These are phyloP conservation scores for Penicillium longicatenatum DNA, from an alignment of 495 filamentous ascomycete species.

Conservation along the genomic window DNA sequence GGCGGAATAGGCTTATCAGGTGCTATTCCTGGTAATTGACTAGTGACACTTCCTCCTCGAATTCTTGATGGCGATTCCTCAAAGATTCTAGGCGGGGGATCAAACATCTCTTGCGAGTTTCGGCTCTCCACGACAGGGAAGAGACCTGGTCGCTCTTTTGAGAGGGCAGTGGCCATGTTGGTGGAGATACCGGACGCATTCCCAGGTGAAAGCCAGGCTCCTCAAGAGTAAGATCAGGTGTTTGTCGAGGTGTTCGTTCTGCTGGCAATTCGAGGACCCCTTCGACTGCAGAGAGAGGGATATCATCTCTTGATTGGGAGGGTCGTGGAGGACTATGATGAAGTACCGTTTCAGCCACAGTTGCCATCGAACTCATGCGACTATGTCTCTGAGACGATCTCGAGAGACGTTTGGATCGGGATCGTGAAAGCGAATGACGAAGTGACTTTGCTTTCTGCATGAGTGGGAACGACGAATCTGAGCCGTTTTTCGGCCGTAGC, in stretches of 20 bases:
- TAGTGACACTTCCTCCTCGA: conserved; percentile 42
- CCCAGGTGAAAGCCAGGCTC: conserved; percentile 28
- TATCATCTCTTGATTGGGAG: conserved; percentile 32
- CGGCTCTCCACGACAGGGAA: conserved; percentile 32
- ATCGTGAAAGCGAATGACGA: conserved; percentile 35
- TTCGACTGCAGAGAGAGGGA: conserved; percentile 43
- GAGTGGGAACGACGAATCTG: conserved; percentile 31
- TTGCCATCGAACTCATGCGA: conserved; percentile 36
- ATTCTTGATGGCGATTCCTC: conserved; percentile 29
- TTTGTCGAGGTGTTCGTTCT: conserved; percentile 43
- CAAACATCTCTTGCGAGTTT: conserved; percentile 13
- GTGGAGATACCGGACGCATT: conserved; percentile 38
- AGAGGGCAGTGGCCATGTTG: conserved; percentile 29
- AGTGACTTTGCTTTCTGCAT: conserved; percentile 32
- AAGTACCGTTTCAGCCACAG: conserved; percentile 27
- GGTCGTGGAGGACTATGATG: conserved; percentile 14
- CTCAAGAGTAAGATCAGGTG: conserved; percentile 38
- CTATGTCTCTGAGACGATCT: conserved; percentile 22
- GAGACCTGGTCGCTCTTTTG: conserved; percentile 27
- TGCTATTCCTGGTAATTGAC: conserved; percentile 40
- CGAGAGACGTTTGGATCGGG: conserved; percentile 32
- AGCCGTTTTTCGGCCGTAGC: conserved; percentile 18
- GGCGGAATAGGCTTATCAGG: conserved; percentile 49
- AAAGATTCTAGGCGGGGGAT: conserved; percentile 22
- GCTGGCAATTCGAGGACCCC: conserved; percentile 43